phyloP scores from a whole-genome alignment of 495 filamentous ascomycete species.

The Rhizodiscina lignyota region DNA sequence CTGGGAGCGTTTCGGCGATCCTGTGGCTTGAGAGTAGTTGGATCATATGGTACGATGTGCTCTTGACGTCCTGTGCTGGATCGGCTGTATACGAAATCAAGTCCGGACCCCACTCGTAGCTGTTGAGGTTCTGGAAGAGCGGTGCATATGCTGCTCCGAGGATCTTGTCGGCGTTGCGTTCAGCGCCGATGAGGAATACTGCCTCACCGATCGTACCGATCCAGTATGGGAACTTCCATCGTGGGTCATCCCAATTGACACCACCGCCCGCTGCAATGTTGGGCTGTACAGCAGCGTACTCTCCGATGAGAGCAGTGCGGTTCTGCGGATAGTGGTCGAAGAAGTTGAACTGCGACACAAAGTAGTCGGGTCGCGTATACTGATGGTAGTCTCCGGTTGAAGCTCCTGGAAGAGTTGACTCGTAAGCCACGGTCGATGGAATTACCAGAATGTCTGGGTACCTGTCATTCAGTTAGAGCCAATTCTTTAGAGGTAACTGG shows the following conservation, averaged over 20 bases:
- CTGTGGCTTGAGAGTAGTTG: conserved; percentile 28
- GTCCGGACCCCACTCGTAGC: conserved; percentile 19
- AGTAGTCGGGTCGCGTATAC: conserved; percentile 9
- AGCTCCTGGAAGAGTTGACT: conserved; percentile 9
- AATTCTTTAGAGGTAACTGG: no score
- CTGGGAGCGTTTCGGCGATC: conserved; percentile 38
- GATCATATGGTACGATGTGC: conserved; percentile 30
- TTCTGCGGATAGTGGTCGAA: conserved; percentile 7
- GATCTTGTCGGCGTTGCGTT: conserved; percentile 45
- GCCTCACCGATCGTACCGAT: conserved; percentile 46
- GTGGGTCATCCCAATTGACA: conserved; percentile 22
- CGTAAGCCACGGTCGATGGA: conserved; percentile 18
- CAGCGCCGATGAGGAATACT: conserved; percentile 48
- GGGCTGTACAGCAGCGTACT: conserved; percentile 38
- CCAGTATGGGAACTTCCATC: conserved; percentile 28
- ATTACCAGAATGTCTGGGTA: conserved; percentile 50
- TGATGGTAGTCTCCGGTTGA: conserved; percentile 19
- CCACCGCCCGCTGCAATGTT: conserved; percentile 30
- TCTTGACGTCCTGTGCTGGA: conserved; percentile 15
- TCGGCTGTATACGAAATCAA: conserved; percentile 20
- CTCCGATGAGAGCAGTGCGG: conserved; percentile 15
- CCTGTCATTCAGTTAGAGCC: no score
- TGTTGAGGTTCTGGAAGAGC: conserved; percentile 18
- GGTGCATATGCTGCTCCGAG: conserved; percentile 18
- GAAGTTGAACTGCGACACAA: conserved; percentile 9